Conservation (phyloP, 1,139 yeast species). For the Meyerozyma athensensis region DNA sequence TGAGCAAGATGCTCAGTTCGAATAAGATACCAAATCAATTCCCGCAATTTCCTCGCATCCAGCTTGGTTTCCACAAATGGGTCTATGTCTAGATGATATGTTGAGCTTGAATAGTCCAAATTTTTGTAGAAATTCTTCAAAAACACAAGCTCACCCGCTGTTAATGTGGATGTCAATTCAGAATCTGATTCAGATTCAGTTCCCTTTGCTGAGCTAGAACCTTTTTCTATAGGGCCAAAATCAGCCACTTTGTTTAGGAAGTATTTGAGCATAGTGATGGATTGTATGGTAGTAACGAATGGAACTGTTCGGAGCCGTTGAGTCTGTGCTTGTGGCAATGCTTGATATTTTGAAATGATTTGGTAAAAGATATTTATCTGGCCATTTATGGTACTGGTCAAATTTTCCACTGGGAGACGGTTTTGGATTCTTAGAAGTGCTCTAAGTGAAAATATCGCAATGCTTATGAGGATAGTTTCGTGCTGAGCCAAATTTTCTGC, state of each 20-base stretch:
- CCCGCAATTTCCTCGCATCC: conserved; percentile 29
- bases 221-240: neutral
- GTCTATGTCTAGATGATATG: neutral
- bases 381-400: conserved; percentile 20
- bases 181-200: neutral
- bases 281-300: conserved; percentile 25
- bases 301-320: conserved; percentile 16
- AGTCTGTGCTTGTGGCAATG: conserved; percentile 9
- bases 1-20: conserved; percentile 20
- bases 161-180: neutral
- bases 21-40: conserved; percentile 29
- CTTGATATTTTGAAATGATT: conserved; percentile 18
- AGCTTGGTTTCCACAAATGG: conserved; percentile 1
- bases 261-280: conserved; percentile 28
- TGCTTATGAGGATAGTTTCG: conserved; percentile 24
- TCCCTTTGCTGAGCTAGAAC: neutral
- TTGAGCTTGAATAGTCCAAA: neutral
- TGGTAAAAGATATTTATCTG: conserved; percentile 32
- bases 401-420: conserved; percentile 12
- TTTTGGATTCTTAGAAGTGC: conserved; percentile 15
- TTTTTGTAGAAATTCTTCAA: conserved; percentile 1
- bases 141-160: neutral
- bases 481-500: conserved; percentile 19
- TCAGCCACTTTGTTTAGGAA: conserved; percentile 17
- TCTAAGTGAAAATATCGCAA: conserved; percentile 24